Conservation (phyloP, 805 yeast species). For the Wickerhamiella shivajii region DNA sequence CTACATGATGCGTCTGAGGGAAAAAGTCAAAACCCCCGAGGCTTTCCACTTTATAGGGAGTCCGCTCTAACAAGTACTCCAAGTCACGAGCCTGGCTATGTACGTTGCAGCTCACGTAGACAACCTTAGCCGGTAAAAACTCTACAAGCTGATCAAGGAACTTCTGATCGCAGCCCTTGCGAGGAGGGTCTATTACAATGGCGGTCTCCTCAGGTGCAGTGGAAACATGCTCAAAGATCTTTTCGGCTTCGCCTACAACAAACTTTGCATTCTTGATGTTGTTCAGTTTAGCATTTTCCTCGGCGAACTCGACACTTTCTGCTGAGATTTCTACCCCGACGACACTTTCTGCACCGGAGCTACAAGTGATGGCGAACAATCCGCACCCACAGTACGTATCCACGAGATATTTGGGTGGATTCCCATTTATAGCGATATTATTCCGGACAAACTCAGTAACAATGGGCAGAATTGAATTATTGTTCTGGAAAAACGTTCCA, state of each 20-base stretch:
- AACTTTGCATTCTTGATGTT: constrained; percentile 66
- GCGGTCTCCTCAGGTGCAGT: constrained; percentile 67
- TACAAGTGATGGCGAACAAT: constrained; percentile 74
- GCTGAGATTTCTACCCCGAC: constrained; percentile 91
- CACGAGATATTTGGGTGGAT: constrained; percentile 50
- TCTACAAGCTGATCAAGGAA: constrained; percentile 76
- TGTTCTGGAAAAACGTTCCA: constrained; percentile 93
- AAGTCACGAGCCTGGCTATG: constrained; percentile 95
- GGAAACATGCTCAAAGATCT: constrained; percentile 50
- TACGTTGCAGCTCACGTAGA: constrained; percentile 94
- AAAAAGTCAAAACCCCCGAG: constrained; percentile 92
- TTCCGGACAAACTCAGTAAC: constrained; percentile 71
- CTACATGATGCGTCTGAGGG: constrained; percentile 90
- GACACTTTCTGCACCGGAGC: constrained; percentile 64
- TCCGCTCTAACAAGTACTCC: constrained; percentile 59
- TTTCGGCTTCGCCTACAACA: constrained; percentile 84
- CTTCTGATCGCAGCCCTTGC: constrained; percentile 88
- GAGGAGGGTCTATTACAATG: constrained; percentile 89
- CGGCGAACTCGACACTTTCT: constrained; percentile 80
- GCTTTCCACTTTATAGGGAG: constrained; percentile 55
- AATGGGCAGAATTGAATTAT: constrained; percentile 73
- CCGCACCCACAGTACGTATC: constrained; percentile 98
- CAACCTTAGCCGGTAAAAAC: constrained; percentile 71
- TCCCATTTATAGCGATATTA: constrained; percentile 37
- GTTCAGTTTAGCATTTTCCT: constrained; percentile 62